These are phyloP conservation scores for Scutellaria minor DNA, from an alignment of 257 asterid species.

Conservation along the genomic window DNA sequence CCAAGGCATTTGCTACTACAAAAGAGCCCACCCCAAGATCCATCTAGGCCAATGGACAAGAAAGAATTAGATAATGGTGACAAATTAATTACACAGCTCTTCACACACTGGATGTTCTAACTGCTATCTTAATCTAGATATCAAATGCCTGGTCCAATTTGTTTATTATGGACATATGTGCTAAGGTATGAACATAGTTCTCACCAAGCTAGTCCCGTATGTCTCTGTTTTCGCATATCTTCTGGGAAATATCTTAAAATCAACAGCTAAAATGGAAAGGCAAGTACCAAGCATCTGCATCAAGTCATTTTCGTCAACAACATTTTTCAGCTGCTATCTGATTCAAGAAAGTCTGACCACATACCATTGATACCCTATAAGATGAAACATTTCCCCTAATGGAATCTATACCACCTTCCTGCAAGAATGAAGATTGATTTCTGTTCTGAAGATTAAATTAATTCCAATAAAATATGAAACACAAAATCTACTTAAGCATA, in stretches of 20 bases:
- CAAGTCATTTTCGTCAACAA: constrained; percentile 31
- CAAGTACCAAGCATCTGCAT: constrained; percentile 87
- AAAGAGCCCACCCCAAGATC: constrained; percentile 97
- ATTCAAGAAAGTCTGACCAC: constrained; percentile 30
- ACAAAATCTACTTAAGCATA: constrained; percentile 19
- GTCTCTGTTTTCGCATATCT: constrained; percentile 97
- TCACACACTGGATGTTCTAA: constrained; percentile 1
- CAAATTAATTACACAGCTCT: constrained; percentile 23
- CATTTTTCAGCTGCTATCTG: constrained; percentile 29
- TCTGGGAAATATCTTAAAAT: constrained; percentile 92
- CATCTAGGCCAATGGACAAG: constrained; percentile 64
- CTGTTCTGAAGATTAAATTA: constrained; percentile 62
- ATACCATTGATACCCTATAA: constrained; percentile 85
- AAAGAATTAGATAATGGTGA: constrained; percentile 7
- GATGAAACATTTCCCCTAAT: constrained; percentile 65
- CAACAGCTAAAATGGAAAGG: constrained; percentile 89
- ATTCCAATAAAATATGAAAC: constrained; percentile 34
- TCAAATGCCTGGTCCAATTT: constrained; percentile 15
- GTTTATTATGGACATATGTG: constrained; percentile 6
- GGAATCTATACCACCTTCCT: constrained; percentile 54
- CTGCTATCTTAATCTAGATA: constrained; percentile 5
- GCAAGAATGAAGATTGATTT: constrained; percentile 55
- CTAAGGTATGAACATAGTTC: constrained; percentile 28
- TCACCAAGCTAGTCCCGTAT: constrained; percentile 92
- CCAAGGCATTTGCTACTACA: constrained; percentile 84